Base-by-base conservation (phyloP, 2,329 filamentous ascomycete species). In the Emmonsia crescens region DNA sequence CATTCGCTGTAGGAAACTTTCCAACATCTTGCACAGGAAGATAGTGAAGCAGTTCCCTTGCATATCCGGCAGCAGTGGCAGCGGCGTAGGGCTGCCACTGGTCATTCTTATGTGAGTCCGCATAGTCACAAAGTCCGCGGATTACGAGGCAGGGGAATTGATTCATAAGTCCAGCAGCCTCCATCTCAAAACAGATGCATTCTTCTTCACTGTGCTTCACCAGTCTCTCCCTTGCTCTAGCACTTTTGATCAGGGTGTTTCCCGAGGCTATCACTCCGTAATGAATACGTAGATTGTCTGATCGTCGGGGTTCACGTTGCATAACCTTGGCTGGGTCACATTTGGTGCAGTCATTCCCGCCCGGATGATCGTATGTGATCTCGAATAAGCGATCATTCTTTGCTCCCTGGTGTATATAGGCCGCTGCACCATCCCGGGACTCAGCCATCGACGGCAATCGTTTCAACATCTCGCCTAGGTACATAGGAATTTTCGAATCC, bases 181-280 rank as follows among this genome's bases (percentile, higher is more conserved):
- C 65, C 66, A 67, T 68, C n/a, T 69, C 68, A 52, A 71, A 70
- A 55, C 68, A 68, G 16, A 70, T 61, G 14, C 67, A 49, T 3
- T 65, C 62, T 9, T 62, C 12, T n/a, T 62, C 51, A 16, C 62
- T 46, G 4, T 51, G 49, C 33, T 54, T 24, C 16, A 54, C 14
- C n/a, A 65, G 42, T 29, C 16, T 10, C 29, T 71, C 69, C 24
- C 70, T 55, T 2, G 44, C 60, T 3, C 9, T 59, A 12, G 61
- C 67, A 61, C 68, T 40, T 24, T 64, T 70, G 10, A 72, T 65
- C 21, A 70, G 59, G 27, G 65, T 63, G 44, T 70, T 66, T 4
- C 68, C 70, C 1, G 68, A 72, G 1, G 65, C 69, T 38, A 72
- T 71, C 1, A 65, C 60, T 0, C 70, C 69, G 55, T 71, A 69